Percentiles rank a stretch among this genome's conserved stretches.
Evolutionary conservation across 164 flowering plant genomes (phyloP).

Genomic region (Piper longum): DNA sequence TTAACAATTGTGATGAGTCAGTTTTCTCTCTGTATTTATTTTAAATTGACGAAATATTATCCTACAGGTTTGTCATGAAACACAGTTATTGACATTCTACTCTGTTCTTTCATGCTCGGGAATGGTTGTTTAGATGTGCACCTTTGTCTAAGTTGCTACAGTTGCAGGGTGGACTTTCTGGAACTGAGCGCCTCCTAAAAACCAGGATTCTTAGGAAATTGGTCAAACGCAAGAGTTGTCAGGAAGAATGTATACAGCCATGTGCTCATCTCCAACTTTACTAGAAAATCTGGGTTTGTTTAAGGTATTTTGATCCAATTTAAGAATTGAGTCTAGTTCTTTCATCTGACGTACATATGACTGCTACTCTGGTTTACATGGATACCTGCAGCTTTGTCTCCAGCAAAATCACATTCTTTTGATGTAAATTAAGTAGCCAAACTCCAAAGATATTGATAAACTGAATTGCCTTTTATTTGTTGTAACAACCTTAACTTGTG

Average conservation of each 20-base stretch:
- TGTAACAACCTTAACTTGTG: too few species aligned
- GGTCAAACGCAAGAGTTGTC: slow-evolving; percentile 58
- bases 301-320: slow-evolving; percentile 27
- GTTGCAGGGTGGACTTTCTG: slow-evolving; percentile 55
- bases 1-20: not conserved
- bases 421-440: too few species aligned
- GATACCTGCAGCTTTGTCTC: too few species aligned
- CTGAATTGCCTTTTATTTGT: too few species aligned
- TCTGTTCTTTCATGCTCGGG: not conserved
- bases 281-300: slow-evolving; percentile 61
- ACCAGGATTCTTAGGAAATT: slow-evolving; percentile 62
- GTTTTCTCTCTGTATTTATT: not conserved
- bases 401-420: too few species aligned
- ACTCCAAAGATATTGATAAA: too few species aligned
- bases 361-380: too few species aligned
- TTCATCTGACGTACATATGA: too few species aligned
- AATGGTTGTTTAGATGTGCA: not conserved
- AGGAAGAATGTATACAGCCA: slow-evolving; percentile 65
- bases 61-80: not conserved
- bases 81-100: not conserved
- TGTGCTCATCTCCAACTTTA: slow-evolving; percentile 45
- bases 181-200: slow-evolving; percentile 45
- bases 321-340: too few species aligned
- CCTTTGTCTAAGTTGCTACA: not conserved
- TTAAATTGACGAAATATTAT: not conserved